Evolutionary conservation across 2,329 filamentous ascomycete species (phyloP), one percentile per base, ranked within the genome.

Genomic region (Colletotrichum abscissum): DNA sequence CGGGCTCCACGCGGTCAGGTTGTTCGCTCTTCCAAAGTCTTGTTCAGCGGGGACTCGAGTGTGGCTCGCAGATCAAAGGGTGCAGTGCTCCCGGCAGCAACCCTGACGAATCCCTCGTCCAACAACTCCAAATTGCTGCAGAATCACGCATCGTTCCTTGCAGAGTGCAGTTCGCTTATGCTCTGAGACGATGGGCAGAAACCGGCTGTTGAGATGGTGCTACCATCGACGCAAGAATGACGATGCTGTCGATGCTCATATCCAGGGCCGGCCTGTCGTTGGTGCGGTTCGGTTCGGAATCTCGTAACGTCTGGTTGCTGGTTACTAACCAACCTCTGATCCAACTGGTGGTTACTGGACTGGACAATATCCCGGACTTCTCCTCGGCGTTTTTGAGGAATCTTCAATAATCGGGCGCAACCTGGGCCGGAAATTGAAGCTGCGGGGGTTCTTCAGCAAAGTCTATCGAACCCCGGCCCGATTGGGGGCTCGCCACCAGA

Each of bases 11-110:
- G 55, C 24, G 42, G 33, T 30, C 64, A 66, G 42, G 42, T 49
- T 49, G 42, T 22, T 49, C 42, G 42, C 38, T 35, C 26, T 55
- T 38, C 38, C 52, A 63, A 19, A 69, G 64, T 72, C 69, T 72
- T 72, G 69, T 72, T 72, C 58, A 69, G 69, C 69, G 69, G 69
- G 65, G 30, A 42, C 42, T 54, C 11, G 33, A 52, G 35, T 9
- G 26, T 49, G 42, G 26, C 49, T 57, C 49, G 65, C 38, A 63
- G 58, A 63, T 63, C 69, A 63, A 63, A 57, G 63, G 26, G 57
- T 57, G n/a, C 49, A 38, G 57, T 8, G 26, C 14, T 54, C 58
- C 49, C 57, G 42, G 57, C 64, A 68, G 28, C 49, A 72, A 58
- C 57, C 38, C 56, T 54, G 69, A 42, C 24, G 38, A 24, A 49